A percentile compares a stretch with the other conserved stretches of the same genome.
Conservation (phyloP, 2,329 filamentous ascomycete genomes). For the Fusarium multiceps region DNA sequence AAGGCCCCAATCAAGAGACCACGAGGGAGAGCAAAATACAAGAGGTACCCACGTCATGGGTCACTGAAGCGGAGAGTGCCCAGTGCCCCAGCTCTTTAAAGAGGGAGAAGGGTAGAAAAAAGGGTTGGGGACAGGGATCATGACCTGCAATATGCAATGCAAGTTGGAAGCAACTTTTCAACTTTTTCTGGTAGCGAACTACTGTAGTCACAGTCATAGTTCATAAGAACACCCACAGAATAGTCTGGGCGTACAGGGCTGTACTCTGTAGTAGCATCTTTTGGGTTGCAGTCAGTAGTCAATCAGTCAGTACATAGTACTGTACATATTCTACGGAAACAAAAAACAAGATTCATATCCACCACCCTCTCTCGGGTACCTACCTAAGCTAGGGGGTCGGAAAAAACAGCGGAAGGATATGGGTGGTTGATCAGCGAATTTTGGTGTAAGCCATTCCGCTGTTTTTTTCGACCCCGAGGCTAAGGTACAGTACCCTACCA, state of each 20-base stretch:
- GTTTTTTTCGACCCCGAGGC: too few species aligned
- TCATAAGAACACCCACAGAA: background rate
- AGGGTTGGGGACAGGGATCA: conserved; percentile 26
- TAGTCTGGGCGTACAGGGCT: conserved; percentile 5
- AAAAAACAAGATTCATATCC: conserved; percentile 33
- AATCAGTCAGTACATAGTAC: too few species aligned
- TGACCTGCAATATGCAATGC: conserved; percentile 11
- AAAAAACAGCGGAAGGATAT: too few species aligned
- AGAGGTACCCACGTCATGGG: conserved; percentile 45
- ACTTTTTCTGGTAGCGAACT: conserved; percentile 16
- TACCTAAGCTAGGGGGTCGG: background rate
- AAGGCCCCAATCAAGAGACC: conserved; percentile 39
- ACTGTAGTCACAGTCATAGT: background rate
- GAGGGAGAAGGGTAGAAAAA: conserved; percentile 9
- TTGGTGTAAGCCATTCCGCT: too few species aligned
- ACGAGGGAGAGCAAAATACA: conserved; percentile 29
- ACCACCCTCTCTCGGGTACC: background rate
- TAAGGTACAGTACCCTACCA: background rate
- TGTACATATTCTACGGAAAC: background rate
- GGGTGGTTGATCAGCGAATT: too few species aligned
- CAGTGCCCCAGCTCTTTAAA: background rate
- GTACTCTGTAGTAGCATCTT: background rate
- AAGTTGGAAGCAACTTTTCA: conserved; percentile 16
- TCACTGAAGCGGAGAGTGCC: conserved; percentile 9
- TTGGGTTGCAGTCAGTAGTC: too few species aligned